Conservation (phyloP, 2,329 filamentous ascomycete species). For the Cryoendolithus antarcticus region DNA sequence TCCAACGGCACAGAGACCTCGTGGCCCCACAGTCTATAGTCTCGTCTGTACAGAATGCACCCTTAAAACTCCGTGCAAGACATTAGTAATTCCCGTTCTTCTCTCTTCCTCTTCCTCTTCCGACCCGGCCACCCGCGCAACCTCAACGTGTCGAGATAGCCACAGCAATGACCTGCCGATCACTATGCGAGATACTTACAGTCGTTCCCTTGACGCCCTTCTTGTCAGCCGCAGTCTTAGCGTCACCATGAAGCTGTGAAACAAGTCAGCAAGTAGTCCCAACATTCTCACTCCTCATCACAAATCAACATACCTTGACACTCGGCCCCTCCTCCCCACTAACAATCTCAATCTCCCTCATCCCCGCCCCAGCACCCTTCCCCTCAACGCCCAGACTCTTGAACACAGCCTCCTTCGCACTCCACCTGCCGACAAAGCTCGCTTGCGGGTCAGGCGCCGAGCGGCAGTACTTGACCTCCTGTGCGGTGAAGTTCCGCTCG, state of each 20-base stretch:
- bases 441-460: constrained; percentile 69
- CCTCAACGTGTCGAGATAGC: constrained; percentile 34
- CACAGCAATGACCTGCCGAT: constrained; percentile 86
- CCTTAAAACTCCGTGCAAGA: no score
- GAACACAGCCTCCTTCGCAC: constrained; percentile 96
- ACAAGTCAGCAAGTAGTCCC: neutral
- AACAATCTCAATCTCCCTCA: constrained; percentile 91
- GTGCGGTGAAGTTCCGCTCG: constrained; percentile 80
- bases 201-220: constrained; percentile 79
- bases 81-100: no score
- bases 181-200: constrained; percentile 92
- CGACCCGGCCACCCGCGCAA: no score
- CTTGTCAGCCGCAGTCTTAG: constrained; percentile 68
- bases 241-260: constrained; percentile 69
- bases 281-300: constrained; percentile 26
- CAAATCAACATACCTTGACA: constrained; percentile 58
- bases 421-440: constrained; percentile 92
- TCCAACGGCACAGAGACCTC: no score
- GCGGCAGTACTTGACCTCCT: constrained; percentile 77
- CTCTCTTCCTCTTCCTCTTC: no score
- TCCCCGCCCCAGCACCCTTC: constrained; percentile 73
- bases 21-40: no score
- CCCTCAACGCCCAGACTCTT: constrained; percentile 84
- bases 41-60: no score
- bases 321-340: constrained; percentile 70